phyloP scores from a whole-genome alignment of 768 basidiomycete genomes.

The Mycena haematopus region DNA sequence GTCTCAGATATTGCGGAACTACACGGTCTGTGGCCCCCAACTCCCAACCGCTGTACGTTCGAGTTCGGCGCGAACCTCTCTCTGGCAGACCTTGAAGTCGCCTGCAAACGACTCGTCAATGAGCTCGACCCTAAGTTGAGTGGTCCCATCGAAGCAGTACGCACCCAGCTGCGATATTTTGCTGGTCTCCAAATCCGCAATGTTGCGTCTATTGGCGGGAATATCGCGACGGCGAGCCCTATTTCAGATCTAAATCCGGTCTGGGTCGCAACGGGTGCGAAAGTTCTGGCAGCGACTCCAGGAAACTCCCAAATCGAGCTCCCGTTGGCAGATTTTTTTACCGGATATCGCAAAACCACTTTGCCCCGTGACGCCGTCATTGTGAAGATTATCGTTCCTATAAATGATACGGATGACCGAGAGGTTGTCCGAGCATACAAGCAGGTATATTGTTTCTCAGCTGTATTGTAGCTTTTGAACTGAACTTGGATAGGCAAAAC shows the following conservation, averaged over 20 bases:
- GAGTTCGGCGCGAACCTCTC: slow-evolving; percentile 31
- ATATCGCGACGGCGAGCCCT: slow-evolving; percentile 30
- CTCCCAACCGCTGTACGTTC: slow-evolving; percentile 21
- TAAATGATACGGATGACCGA: slow-evolving; percentile 24
- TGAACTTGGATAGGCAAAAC: slow-evolving; percentile 19
- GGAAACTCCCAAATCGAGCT: slow-evolving; percentile 19
- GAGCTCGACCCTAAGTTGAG: slow-evolving; percentile 23
- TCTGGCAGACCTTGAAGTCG: slow-evolving; percentile 25
- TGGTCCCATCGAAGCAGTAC: slow-evolving; percentile 31
- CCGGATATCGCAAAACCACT: slow-evolving; percentile 30
- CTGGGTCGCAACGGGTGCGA: slow-evolving; percentile 29
- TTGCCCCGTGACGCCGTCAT: slow-evolving; percentile 28
- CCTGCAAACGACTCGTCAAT: slow-evolving; percentile 20
- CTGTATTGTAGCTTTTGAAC: neutral
- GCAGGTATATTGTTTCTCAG: slow-evolving; percentile 15
- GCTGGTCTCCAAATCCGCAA: slow-evolving; percentile 30
- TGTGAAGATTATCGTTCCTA: slow-evolving; percentile 29
- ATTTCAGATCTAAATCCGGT: slow-evolving; percentile 32
- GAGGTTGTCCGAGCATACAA: slow-evolving; percentile 31
- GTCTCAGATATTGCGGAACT: slow-evolving; percentile 29
- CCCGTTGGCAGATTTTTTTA: slow-evolving; percentile 28
- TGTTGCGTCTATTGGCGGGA: slow-evolving; percentile 29
- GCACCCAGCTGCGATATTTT: slow-evolving; percentile 30
- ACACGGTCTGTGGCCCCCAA: slow-evolving; percentile 25
- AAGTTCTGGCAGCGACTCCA: slow-evolving; percentile 16